These are phyloP conservation scores for Hibiscus syriacus DNA, from an alignment of 345 rosid species.

Conservation along the genomic window DNA sequence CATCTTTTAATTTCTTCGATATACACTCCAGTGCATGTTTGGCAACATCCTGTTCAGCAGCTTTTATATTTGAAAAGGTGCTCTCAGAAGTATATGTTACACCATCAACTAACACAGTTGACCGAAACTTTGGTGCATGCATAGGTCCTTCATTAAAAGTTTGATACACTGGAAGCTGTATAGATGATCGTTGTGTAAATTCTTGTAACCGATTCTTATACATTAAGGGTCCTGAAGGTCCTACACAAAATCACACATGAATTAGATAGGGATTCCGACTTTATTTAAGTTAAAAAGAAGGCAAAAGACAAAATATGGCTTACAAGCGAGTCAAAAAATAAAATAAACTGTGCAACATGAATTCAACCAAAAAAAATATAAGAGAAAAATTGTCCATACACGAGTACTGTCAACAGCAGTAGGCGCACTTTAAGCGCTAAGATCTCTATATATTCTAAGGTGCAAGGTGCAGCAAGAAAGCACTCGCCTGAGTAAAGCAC, in stretches of 20 bases:
- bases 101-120: constrained; percentile 34
- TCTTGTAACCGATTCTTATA: constrained; percentile 36
- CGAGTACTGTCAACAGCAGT: too few relatives aligned
- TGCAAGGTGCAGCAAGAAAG: too few relatives aligned
- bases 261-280: not conserved
- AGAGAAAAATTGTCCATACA: not conserved
- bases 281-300: too few relatives aligned
- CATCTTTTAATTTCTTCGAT: constrained; percentile 21
- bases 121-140: constrained; percentile 27
- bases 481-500: too few relatives aligned
- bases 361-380: not conserved
- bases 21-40: constrained; percentile 32
- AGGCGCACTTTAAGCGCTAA: too few relatives aligned
- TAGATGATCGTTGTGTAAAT: constrained; percentile 27
- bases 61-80: constrained; percentile 25
- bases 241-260: not conserved
- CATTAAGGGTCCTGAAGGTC: not conserved
- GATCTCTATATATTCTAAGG: too few relatives aligned
- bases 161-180: constrained; percentile 24
- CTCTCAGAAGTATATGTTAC: constrained; percentile 19
- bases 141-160: constrained; percentile 23
- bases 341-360: not conserved
- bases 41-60: constrained; percentile 43
- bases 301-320: not conserved
- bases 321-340: not conserved